Evolutionary conservation across 345 rosid genomes (phyloP), one percentile per base, ranked within the genome.

Genomic region (Aethionema arabicum): DNA sequence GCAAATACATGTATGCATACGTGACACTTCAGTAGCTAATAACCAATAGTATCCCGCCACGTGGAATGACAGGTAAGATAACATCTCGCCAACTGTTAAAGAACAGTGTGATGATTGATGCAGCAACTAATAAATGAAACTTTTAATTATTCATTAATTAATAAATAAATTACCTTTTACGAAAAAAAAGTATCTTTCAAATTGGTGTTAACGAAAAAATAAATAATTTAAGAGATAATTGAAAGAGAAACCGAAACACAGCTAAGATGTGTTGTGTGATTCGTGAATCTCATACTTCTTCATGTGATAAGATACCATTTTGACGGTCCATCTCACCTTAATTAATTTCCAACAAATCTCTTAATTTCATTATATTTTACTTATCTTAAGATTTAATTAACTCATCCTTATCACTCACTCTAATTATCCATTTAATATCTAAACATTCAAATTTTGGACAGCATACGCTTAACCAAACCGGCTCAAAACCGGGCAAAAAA

Each of bases 311-410:
- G 63, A 63, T 62, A 48, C 64, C 12, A 10, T 40, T 10, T 37
- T 56, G 63, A 63, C 52, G 35, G 74, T 49, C 64, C 29, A 41
- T 70, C 51, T 56, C 64, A 63, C 62, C 52, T 32, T 56, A 48
- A 40, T 56, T 56, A 13, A 52, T 21, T 21, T 21, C 27, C 43
- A 47, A 36, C 11, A 41, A 48, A 47, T 12, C 11, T 41, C 0
- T 14, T 21, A 21, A 11, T 38, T 29, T 15, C 8, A 49, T 49
- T 35, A 4, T 16, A 53, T 5, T 4, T 9, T 53, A 36, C 15
- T 4, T 53, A 21, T 14, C 31, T 51, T 51, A 32, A 8, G 21
- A 32, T 42, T 12, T 57, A 13, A 32, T 57, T 59, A 14, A 44
- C 15, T 15, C n/a, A 59, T 44, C 63, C 44, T 41, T 56, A 12